phyloP scores from a whole-genome alignment of 495 filamentous ascomycete species.

The Aspergillus affinis region DNA sequence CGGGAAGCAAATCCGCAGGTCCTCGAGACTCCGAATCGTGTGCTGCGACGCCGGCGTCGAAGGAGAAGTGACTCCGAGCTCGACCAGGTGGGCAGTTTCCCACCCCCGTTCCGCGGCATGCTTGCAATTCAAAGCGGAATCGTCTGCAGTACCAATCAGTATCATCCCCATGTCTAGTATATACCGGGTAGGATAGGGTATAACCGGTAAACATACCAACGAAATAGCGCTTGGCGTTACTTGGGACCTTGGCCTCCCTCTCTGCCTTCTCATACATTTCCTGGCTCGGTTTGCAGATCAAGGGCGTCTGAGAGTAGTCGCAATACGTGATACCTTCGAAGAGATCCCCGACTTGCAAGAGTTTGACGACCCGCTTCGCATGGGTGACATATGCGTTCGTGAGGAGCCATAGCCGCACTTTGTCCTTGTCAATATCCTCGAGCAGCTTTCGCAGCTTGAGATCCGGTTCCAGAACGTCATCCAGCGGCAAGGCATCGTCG shows the following conservation, averaged over 20 bases:
- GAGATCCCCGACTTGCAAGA: conserved; percentile 79
- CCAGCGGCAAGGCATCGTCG: conserved; percentile 91
- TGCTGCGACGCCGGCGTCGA: conserved; percentile 60
- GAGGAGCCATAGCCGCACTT: conserved; percentile 88
- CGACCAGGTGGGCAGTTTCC: conserved; percentile 78
- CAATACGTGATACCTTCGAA: conserved; percentile 95
- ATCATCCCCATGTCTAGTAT: neutral
- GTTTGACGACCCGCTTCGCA: conserved; percentile 72
- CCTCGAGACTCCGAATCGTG: conserved; percentile 68
- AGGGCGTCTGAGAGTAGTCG: conserved; percentile 66
- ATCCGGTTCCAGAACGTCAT: conserved; percentile 75
- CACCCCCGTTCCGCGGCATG: conserved; percentile 74
- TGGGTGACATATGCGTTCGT: conserved; percentile 96
- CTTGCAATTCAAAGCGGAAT: conserved; percentile 73
- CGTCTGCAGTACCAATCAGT: conserved; percentile 55
- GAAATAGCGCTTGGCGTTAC: conserved; percentile 71
- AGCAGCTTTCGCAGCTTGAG: conserved; percentile 72
- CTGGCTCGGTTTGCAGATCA: conserved; percentile 81
- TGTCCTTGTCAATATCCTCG: conserved; percentile 70
- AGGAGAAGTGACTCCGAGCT: conserved; percentile 62
- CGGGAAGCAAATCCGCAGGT: conserved; percentile 71
- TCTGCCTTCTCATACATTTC: conserved; percentile 83
- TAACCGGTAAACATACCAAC: conserved; percentile 60
- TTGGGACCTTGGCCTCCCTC: conserved; percentile 59
- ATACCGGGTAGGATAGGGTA: neutral